Evolutionary conservation across 2,329 filamentous ascomycete species (phyloP).

Genomic region (Claviceps humidiphila): DNA sequence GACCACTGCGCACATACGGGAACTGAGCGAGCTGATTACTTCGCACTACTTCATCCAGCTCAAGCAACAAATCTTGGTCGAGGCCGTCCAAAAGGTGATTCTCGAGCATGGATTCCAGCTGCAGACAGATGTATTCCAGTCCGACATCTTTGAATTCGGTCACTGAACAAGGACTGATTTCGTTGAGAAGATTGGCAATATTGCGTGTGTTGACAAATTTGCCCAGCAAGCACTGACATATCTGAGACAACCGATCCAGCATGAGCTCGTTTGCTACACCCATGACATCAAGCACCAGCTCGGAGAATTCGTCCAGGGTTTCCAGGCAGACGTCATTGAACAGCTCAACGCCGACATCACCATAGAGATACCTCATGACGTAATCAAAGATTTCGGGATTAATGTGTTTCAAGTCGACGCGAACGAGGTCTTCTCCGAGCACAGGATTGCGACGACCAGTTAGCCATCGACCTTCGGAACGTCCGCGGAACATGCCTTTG

Average conservation of each 20-base stretch:
- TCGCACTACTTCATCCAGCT: constrained; percentile 68
- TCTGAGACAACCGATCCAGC: constrained; percentile 79
- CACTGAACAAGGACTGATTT: constrained; percentile 71
- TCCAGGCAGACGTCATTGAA: constrained; percentile 64
- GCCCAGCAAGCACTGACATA: constrained; percentile 76
- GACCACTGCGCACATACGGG: constrained; percentile 64
- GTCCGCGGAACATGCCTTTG: constrained; percentile 75
- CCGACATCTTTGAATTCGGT: constrained; percentile 77
- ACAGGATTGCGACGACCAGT: constrained; percentile 45
- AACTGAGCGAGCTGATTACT: constrained; percentile 69
- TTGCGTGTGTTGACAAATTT: constrained; percentile 78
- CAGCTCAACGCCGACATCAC: constrained; percentile 65
- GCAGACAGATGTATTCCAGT: constrained; percentile 81
- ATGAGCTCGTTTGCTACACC: constrained; percentile 86
- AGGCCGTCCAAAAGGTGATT: constrained; percentile 78
- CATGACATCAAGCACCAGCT: constrained; percentile 85
- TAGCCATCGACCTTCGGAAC: constrained; percentile 75
- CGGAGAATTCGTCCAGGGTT: constrained; percentile 71
- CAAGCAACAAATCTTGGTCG: constrained; percentile 67
- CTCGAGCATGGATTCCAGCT: constrained; percentile 83
- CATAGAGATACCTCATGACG: constrained; percentile 71
- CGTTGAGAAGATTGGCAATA: constrained; percentile 72
- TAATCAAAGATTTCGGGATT: constrained; percentile 59
- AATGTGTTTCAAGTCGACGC: constrained; percentile 75
- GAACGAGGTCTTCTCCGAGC: constrained; percentile 32